These are phyloP conservation scores for Solanum hybrid DNA, from an alignment of 305 asterid species.

Conservation along the genomic window DNA sequence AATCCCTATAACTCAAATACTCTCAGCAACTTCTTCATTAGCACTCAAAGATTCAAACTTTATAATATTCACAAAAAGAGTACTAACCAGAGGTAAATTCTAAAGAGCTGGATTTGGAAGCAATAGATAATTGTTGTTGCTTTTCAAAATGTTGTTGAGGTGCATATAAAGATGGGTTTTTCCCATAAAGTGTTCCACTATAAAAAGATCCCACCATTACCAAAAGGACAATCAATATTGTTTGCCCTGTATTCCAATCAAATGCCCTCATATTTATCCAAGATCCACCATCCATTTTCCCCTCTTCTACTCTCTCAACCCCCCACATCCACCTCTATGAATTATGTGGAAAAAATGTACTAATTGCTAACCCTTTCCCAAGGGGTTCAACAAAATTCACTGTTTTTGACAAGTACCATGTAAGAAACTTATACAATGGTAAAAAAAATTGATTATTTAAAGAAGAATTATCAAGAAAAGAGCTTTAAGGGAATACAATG, in stretches of 20 bases:
- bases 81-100: conserved; percentile 29
- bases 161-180: conserved; percentile 16
- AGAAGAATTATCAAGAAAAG: background rate
- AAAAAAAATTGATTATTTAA: no score
- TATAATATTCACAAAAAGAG: background rate
- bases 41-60: conserved; percentile 5
- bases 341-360: background rate
- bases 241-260: conserved; percentile 68
- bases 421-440: background rate
- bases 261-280: conserved; percentile 43
- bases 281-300: conserved; percentile 31
- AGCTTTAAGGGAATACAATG: background rate
- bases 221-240: conserved; percentile 43
- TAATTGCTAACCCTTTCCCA: background rate
- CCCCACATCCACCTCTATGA: background rate
- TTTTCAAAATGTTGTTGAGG: conserved; percentile 17
- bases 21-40: background rate
- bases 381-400: background rate
- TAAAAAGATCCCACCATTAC: conserved; percentile 73
- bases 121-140: background rate
- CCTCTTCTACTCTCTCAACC: background rate
- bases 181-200: conserved; percentile 59
- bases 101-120: conserved; percentile 20
- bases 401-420: background rate
- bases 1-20: background rate